phyloP scores from a whole-genome alignment of 495 filamentous ascomycete species.

The Aspergillus campestris region DNA sequence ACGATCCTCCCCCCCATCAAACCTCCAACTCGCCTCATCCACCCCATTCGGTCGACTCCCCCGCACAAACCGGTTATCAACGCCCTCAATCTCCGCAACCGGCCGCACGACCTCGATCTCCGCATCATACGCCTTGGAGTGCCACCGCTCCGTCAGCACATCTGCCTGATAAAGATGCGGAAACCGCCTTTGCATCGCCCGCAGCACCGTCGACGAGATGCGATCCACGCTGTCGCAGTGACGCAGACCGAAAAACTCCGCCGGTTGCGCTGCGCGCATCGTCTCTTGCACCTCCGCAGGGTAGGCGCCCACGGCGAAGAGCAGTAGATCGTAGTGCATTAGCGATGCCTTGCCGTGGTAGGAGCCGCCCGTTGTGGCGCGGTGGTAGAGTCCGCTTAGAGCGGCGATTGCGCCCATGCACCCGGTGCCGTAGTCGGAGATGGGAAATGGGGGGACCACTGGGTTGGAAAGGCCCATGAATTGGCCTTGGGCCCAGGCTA shows the following conservation, averaged over 20 bases:
- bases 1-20: conserved; percentile 25
- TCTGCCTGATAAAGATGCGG: conserved; percentile 28
- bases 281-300: conserved; percentile 45
- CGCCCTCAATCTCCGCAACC: conserved; percentile 28
- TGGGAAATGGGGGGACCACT: conserved; percentile 73
- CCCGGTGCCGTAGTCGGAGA: conserved; percentile 72
- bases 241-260: conserved; percentile 54
- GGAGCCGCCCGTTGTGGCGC: conserved; percentile 53
- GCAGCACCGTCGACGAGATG: conserved; percentile 56
- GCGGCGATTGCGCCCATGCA: conserved; percentile 59
- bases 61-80: conserved; percentile 32
- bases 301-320: conserved; percentile 56
- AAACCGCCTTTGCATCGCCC: conserved; percentile 46
- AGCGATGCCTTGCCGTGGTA: conserved; percentile 57
- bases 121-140: conserved; percentile 28
- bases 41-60: conserved; percentile 36
- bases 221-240: conserved; percentile 68
- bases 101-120: conserved; percentile 36
- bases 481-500: conserved; percentile 65
- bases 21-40: conserved; percentile 29
- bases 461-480: conserved; percentile 64
- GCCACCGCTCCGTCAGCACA: conserved; percentile 33
- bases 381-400: conserved; percentile 51
- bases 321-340: conserved; percentile 61
- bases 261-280: conserved; percentile 44